Base-by-base conservation (phyloP, 2,329 filamentous ascomycete genomes). In the Cadophora gregata region DNA sequence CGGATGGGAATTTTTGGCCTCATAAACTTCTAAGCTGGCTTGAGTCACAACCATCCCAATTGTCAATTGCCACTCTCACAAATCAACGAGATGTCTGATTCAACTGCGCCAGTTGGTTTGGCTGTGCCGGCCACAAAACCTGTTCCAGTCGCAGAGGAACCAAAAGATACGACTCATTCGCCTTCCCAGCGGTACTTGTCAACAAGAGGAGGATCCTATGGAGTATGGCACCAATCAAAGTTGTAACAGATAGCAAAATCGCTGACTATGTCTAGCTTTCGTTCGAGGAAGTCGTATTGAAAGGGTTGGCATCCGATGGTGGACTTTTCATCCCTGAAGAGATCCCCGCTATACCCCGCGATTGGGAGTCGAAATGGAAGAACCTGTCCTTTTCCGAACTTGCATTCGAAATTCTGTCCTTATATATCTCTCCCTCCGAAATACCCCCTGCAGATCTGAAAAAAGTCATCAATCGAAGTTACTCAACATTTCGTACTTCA, bases 371-470 rank as follows among this genome's bases (percentile, higher is more conserved):
- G 42, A 80, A 81, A 75, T 97, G 94, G 94, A 86, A 88, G 75
- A 85, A 93, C 75, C 85, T 93, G 70, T 88, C 89, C 51, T 97
- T 94, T 80, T 81, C 89, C 75, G 91, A 97, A 38, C 85, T 97
- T 62, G 94, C 94, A 64, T 92, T 90, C 79, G 85, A 93, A 78
- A 89, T 98, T 77, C 88, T 97, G 78, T 92, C 89, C 59, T 88
- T 97, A 62, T 98, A 96, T 81, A 93, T 98, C 75, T 94, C 93
- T 0, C 80, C 87, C 36, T 83, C 86, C 64, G 95, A 98, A 80
- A 96, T 98, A 67, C 93, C 94, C 12, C 76, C 88, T 31, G 82
- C 85, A 66, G 93, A 97, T 75, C 86, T 99, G 47, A 93, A 91
- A 78, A 87, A 85, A 70, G 93, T 99, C 77, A 92, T 98, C 78